Percentiles rank a stretch among this genome's conserved stretches.
Evolutionary conservation across 2,329 filamentous ascomycete species (phyloP).

Genomic region (Boeremia exigua): DNA sequence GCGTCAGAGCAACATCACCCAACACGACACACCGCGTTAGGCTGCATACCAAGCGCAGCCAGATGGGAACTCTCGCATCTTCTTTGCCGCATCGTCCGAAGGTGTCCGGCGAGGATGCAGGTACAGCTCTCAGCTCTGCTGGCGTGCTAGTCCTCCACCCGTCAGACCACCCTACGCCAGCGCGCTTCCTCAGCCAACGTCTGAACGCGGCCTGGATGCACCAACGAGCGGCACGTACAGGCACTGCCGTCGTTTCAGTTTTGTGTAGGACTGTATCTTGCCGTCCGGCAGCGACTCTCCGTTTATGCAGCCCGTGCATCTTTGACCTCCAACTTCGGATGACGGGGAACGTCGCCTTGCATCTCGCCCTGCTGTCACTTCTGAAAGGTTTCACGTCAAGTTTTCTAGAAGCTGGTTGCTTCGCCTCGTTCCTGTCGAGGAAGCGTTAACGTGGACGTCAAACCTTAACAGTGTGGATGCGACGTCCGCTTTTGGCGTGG

Average conservation of each 20-base stretch:
- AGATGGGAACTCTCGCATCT: conserved; percentile 14
- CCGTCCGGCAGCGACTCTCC: conserved; percentile 20
- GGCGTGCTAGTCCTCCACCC: conserved; percentile 6
- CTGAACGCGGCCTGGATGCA: conserved; percentile 18
- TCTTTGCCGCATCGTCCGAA: conserved; percentile 8
- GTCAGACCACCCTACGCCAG: background rate
- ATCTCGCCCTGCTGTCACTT: conserved; percentile 33
- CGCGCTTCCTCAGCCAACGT: conserved; percentile 11
- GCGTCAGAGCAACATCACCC: conserved; percentile 12
- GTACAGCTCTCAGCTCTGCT: conserved; percentile 14
- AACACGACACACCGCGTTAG: conserved; percentile 14
- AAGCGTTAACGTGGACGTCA: conserved; percentile 30
- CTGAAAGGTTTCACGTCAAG: conserved; percentile 35
- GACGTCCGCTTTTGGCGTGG: conserved; percentile 19
- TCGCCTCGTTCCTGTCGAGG: conserved; percentile 18
- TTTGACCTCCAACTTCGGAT: conserved; percentile 25
- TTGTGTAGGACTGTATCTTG: conserved; percentile 17
- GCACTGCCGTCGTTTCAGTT: conserved; percentile 30
- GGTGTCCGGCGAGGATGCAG: conserved; percentile 9
- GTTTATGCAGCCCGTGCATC: conserved; percentile 37
- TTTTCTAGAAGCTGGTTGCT: conserved; percentile 39
- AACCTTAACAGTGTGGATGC: conserved; percentile 29
- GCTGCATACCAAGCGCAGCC: conserved; percentile 14
- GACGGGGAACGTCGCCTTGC: conserved; percentile 25
- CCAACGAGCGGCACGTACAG: conserved; percentile 20